phyloP scores from a whole-genome alignment of 768 basidiomycete genomes.

The Lactarius tabidus region DNA sequence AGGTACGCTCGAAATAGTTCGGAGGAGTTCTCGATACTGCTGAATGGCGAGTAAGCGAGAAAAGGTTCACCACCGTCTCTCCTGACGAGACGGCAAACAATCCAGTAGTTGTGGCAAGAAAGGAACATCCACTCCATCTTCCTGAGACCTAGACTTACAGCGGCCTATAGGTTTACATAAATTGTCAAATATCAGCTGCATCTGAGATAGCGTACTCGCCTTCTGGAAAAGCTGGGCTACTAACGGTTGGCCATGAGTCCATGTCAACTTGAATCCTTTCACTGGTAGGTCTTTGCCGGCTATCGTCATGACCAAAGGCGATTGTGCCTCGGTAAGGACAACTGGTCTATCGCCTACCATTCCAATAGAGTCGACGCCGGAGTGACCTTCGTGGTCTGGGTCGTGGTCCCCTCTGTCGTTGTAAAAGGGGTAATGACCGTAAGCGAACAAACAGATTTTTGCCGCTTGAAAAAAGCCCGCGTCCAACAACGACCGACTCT shows the following conservation, averaged over 20 bases:
- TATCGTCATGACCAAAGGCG: not conserved
- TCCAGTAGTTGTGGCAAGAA: not conserved
- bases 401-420: not conserved
- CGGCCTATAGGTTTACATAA: not conserved
- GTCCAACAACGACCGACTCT: not conserved
- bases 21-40: not conserved
- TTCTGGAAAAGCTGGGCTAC: not conserved
- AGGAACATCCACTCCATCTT: conserved; percentile 5
- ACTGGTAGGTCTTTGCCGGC: not conserved
- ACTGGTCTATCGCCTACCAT: no score
- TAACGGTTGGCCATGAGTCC: not conserved
- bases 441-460: not conserved
- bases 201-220: not conserved
- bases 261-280: not conserved
- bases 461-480: not conserved
- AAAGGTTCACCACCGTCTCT: not conserved
- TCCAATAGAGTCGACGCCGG: not conserved
- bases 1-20: not conserved
- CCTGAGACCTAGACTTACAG: not conserved
- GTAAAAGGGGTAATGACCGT: not conserved
- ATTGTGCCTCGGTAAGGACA: not conserved
- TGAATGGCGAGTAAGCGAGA: not conserved
- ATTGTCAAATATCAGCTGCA: not conserved
- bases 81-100: not conserved
- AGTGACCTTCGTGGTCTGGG: not conserved